Percentiles rank a stretch among this genome's conserved stretches.
phyloP scores from a whole-genome alignment of 495 filamentous ascomycete genomes.

The Glonium stellatum region DNA sequence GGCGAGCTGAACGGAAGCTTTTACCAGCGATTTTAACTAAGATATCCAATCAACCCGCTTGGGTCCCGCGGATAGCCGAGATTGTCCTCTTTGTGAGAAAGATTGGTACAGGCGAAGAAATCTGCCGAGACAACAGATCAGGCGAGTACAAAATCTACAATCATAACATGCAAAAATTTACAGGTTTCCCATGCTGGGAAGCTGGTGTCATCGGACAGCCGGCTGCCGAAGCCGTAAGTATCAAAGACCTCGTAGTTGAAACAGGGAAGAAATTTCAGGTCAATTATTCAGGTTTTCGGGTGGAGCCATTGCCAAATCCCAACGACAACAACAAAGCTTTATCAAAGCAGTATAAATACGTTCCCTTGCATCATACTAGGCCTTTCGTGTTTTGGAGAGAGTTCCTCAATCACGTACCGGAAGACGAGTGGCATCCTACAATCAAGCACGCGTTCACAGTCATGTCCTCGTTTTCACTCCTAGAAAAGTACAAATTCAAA shows the following conservation, averaged over 20 bases:
- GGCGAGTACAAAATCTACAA: constrained; percentile 36
- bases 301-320: constrained; percentile 50
- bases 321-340: constrained; percentile 45
- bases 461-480: constrained; percentile 47
- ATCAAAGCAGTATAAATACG: constrained; percentile 48
- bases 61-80: constrained; percentile 51
- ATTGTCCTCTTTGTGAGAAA: constrained; percentile 48
- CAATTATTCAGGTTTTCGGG: constrained; percentile 52
- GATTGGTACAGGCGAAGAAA: constrained; percentile 33
- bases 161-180: constrained; percentile 22
- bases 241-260: constrained; percentile 42
- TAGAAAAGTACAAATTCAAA: constrained; percentile 45
- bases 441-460: constrained; percentile 49
- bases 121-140: constrained; percentile 34
- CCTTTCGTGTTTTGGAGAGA: constrained; percentile 49
- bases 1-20: constrained; percentile 42
- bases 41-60: constrained; percentile 42
- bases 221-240: constrained; percentile 35
- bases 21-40: constrained; percentile 30
- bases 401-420: constrained; percentile 38
- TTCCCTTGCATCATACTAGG: constrained; percentile 48
- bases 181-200: constrained; percentile 45
- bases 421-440: constrained; percentile 45
- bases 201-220: constrained; percentile 50
- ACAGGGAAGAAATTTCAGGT: constrained; percentile 38